A percentile compares a stretch with the other conserved stretches of the same genome.
These are phyloP conservation scores for Saccharomyces mikatae DNA, from an alignment of 805 yeast genomes.

Conservation along the genomic window DNA sequence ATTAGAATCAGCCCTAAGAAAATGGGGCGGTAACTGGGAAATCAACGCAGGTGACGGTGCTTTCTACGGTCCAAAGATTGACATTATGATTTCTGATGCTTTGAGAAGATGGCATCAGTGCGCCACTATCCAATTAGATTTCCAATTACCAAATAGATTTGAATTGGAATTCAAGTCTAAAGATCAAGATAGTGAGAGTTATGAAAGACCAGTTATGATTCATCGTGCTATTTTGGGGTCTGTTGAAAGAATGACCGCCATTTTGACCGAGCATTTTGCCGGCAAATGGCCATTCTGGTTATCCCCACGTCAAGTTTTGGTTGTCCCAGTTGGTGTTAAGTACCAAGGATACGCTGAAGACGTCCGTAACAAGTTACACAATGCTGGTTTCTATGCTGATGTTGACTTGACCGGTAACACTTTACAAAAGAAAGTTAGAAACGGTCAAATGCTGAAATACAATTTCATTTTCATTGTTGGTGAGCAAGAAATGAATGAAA, in stretches of 20 bases:
- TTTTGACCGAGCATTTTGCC: conserved; percentile 93
- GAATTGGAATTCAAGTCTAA: conserved; percentile 79
- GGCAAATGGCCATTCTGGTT: conserved; percentile 99
- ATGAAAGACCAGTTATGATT: conserved; percentile 93
- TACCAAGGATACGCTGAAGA: conserved; percentile 84
- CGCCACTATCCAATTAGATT: conserved; percentile 97
- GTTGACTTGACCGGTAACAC: conserved; percentile 93
- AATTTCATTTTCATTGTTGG: conserved; percentile 97
- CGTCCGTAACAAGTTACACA: conserved; percentile 60
- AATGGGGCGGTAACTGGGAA: conserved; percentile 89
- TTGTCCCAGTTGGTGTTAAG: conserved; percentile 94
- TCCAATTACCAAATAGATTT: conserved; percentile 94
- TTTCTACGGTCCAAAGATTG: conserved; percentile 92
- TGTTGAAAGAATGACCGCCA: conserved; percentile 98
- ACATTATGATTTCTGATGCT: conserved; percentile 91
- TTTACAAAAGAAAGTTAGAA: conserved; percentile 95
- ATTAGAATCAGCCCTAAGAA: conserved; percentile 72
- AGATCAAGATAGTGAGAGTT: conserved; percentile 46
- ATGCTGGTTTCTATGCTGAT: conserved; percentile 81
- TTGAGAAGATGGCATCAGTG: conserved; percentile 96
- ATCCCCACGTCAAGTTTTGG: conserved; percentile 96
- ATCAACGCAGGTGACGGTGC: conserved; percentile 97
- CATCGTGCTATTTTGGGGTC: conserved; percentile 98
- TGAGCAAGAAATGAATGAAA: conserved; percentile 75
- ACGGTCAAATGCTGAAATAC: conserved; percentile 88